Conservation (phyloP, 2,329 filamentous ascomycete genomes). For the Penicillium fuscoglaucum region DNA sequence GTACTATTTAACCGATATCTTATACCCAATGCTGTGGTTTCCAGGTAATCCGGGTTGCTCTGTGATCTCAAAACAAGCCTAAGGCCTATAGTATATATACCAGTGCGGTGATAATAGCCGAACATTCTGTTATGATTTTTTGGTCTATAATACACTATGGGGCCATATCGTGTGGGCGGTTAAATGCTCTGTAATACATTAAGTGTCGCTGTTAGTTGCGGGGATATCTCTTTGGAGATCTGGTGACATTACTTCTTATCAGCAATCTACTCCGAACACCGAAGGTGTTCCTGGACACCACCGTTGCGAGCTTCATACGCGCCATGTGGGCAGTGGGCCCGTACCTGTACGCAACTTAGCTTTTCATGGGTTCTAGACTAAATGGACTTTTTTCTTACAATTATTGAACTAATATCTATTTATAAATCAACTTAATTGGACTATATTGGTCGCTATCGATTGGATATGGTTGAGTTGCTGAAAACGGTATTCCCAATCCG, state of each 20-base stretch:
- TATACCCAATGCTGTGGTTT: background rate
- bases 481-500: conserved; percentile 8
- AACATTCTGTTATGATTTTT: too few species aligned
- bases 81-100: background rate
- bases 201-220: background rate
- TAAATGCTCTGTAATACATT: background rate
- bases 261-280: background rate
- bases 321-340: background rate
- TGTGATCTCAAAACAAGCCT: background rate
- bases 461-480: background rate
- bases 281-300: background rate
- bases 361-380: background rate
- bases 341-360: background rate
- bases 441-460: background rate
- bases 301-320: background rate
- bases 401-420: background rate
- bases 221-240: background rate
- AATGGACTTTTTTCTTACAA: background rate
- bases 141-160: background rate
- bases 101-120: background rate
- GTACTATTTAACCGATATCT: background rate
- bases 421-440: background rate
- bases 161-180: background rate
- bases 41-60: background rate
- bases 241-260: too few species aligned